These are phyloP conservation scores for Paecilomyces sp. DNA, from an alignment of 2,329 filamentous ascomycete species.

Conservation along the genomic window DNA sequence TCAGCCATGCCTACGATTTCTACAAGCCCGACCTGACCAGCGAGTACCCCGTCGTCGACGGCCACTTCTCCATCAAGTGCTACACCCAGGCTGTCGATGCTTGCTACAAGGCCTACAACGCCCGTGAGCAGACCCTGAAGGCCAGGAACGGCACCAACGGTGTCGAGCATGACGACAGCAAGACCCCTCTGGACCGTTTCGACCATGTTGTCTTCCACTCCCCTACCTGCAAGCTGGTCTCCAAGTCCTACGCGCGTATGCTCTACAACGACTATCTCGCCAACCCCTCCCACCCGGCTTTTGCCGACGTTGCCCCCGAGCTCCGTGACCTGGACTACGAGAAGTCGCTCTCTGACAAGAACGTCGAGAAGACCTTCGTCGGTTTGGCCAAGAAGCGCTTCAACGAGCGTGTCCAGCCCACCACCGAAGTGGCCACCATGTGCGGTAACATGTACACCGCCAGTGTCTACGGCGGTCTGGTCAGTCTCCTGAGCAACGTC, in stretches of 20 bases:
- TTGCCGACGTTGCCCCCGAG: slow-evolving; percentile 69
- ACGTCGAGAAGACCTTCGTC: slow-evolving; percentile 83
- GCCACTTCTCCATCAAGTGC: slow-evolving; percentile 75
- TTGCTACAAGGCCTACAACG: slow-evolving; percentile 73
- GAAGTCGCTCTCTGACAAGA: slow-evolving; percentile 73
- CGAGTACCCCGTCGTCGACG: slow-evolving; percentile 81
- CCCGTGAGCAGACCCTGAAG: slow-evolving; percentile 59
- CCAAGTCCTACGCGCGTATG: slow-evolving; percentile 76
- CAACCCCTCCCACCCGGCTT: slow-evolving; percentile 59
- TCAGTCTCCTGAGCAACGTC: slow-evolving; percentile 56
- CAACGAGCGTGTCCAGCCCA: slow-evolving; percentile 66
- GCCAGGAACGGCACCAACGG: slow-evolving; percentile 45
- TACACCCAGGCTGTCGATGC: slow-evolving; percentile 74
- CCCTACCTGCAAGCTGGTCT: slow-evolving; percentile 79
- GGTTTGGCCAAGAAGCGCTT: slow-evolving; percentile 75
- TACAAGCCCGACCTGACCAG: slow-evolving; percentile 84
- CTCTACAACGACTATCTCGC: slow-evolving; percentile 79
- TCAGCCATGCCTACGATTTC: slow-evolving; percentile 81
- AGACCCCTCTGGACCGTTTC: slow-evolving; percentile 69
- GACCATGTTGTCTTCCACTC: slow-evolving; percentile 79
- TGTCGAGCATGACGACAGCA: slow-evolving; percentile 34
- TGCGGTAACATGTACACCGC: slow-evolving; percentile 61
- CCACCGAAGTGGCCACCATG: slow-evolving; percentile 69
- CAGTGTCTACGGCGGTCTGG: slow-evolving; percentile 52
- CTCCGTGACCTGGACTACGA: slow-evolving; percentile 72